A percentile compares a stretch with the other conserved stretches of the same genome.
These are phyloP conservation scores for Trypanosoma cruzi DNA, from an alignment of 208 protist genomes.

Conservation along the genomic window DNA sequence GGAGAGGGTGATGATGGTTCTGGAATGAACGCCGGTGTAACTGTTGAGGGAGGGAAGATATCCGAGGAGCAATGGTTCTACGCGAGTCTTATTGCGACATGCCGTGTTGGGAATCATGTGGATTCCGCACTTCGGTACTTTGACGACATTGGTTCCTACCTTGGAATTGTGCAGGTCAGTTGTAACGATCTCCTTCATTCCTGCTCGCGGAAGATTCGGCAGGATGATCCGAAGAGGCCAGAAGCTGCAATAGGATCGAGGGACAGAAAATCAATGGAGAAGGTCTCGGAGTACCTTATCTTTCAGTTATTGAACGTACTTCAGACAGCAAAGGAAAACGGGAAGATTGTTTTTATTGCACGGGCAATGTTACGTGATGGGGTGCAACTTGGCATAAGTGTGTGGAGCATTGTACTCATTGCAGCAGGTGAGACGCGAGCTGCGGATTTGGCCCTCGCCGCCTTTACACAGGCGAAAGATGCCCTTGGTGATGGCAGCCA, in stretches of 20 bases:
- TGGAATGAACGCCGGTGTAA: neutral
- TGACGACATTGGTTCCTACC: conserved; percentile 33
- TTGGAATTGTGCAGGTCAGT: conserved; percentile 27
- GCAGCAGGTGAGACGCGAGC: conserved; percentile 57
- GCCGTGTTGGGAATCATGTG: conserved; percentile 53
- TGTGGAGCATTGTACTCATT: conserved; percentile 77
- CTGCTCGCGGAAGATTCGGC: neutral
- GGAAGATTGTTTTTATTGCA: conserved; percentile 42
- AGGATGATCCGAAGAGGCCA: neutral
- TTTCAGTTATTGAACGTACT: conserved; percentile 62
- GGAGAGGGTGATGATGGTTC: neutral
- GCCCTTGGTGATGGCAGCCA: neutral
- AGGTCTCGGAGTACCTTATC: conserved; percentile 37
- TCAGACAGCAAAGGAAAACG: conserved; percentile 52
- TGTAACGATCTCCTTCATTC: conserved; percentile 16
- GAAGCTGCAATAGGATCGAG: neutral
- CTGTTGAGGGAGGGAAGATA: conserved; percentile 9
- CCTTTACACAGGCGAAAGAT: conserved; percentile 24
- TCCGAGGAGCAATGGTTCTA: conserved; percentile 41
- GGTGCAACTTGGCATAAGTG: conserved; percentile 30
- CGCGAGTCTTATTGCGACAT: conserved; percentile 62
- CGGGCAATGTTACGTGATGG: conserved; percentile 42
- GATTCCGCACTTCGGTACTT: conserved; percentile 50
- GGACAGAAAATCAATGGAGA: conserved; percentile 4
- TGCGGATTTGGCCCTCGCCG: conserved; percentile 58